phyloP scores from a whole-genome alignment of 192 early-diverging fungal species.

The Rhizophagus clarus region DNA sequence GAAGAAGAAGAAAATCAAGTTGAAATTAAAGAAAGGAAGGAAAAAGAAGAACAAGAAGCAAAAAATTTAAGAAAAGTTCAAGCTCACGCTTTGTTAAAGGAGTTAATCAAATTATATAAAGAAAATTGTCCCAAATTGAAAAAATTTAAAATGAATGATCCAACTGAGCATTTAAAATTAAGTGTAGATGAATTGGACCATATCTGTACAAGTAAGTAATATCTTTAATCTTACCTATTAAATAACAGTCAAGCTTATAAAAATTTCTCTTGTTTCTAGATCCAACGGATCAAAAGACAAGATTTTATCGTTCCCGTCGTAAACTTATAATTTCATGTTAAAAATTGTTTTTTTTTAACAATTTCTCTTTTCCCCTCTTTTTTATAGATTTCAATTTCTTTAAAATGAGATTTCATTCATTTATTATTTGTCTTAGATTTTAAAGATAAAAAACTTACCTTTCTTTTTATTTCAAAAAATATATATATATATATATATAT shows the following conservation, averaged over 20 bases:
- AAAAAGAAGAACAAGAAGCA: background rate
- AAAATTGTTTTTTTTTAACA: no score
- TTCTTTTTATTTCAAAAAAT: no score
- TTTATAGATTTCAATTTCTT: no score
- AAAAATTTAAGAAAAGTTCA: background rate
- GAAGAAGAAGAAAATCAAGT: background rate
- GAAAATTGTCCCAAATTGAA: background rate
- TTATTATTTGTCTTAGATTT: no score
- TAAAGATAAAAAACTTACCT: no score
- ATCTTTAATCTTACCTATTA: no score
- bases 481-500: no score
- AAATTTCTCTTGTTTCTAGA: background rate
- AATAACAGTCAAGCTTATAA: no score
- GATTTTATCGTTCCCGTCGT: background rate
- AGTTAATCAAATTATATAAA: background rate
- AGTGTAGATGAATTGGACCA: background rate
- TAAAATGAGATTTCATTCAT: no score
- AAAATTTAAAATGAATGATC: background rate
- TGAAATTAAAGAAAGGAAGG: background rate
- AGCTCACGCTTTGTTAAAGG: background rate
- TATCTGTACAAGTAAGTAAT: background rate
- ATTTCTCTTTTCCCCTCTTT: no score
- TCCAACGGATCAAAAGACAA: background rate
- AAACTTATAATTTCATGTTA: no score
- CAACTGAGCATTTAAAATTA: background rate